Conservation (phyloP, 805 yeast species). For the Starmerella geochares region DNA sequence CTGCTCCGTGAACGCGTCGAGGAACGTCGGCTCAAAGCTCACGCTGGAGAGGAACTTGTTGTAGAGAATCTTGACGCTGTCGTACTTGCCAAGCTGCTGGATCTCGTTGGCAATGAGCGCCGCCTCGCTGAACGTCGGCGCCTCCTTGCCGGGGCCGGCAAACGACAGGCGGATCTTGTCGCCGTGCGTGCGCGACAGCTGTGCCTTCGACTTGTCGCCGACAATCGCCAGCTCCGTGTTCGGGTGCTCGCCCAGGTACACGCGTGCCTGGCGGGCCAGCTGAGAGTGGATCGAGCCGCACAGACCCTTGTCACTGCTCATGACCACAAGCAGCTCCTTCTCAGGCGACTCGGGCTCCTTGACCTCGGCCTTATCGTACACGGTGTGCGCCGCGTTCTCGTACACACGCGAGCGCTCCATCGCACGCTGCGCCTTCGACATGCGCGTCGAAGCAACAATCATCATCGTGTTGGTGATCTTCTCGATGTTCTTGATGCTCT, state of each 20-base stretch:
- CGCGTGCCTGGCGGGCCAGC: slow-evolving; percentile 79
- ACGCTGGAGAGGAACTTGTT: slow-evolving; percentile 82
- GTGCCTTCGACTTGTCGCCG: slow-evolving; percentile 91
- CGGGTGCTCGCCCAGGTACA: slow-evolving; percentile 49
- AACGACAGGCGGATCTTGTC: slow-evolving; percentile 62
- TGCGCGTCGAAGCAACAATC: slow-evolving; percentile 96
- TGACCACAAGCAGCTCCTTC: slow-evolving; percentile 72
- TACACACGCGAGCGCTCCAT: slow-evolving; percentile 80
- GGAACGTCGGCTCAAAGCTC: slow-evolving; percentile 72
- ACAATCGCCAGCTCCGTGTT: slow-evolving; percentile 71
- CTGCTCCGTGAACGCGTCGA: slow-evolving; percentile 56
- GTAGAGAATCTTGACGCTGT: slow-evolving; percentile 69
- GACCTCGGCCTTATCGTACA: slow-evolving; percentile 74
- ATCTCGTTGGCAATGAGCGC: slow-evolving; percentile 82
- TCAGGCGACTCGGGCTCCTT: slow-evolving; percentile 42
- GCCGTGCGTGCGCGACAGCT: slow-evolving; percentile 72
- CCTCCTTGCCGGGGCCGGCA: slow-evolving; percentile 91
- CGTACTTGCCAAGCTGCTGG: slow-evolving; percentile 48
- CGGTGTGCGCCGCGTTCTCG: slow-evolving; percentile 67
- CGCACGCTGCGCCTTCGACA: slow-evolving; percentile 90
- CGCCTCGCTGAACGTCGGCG: slow-evolving; percentile 87
- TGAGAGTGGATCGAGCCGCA: slow-evolving; percentile 98
- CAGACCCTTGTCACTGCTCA: slow-evolving; percentile 94
- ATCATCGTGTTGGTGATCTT: slow-evolving; percentile 99
- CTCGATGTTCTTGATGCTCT: slow-evolving; percentile 96